Base-by-base conservation (phyloP, 2,329 filamentous ascomycete genomes). In the Penicillium digitatum region DNA sequence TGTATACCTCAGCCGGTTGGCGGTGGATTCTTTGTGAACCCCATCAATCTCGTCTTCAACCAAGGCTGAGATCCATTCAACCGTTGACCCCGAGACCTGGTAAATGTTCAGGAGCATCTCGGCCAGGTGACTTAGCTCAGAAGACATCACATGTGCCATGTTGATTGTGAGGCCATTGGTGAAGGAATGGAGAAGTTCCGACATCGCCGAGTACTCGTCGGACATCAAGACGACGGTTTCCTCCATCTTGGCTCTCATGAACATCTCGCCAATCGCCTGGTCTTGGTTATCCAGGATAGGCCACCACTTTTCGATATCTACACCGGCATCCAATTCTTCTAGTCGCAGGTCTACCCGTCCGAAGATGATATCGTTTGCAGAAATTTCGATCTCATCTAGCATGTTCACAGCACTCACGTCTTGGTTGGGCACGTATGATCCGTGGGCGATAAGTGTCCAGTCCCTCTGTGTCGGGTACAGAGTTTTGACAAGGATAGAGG, bases 41-140 rank as follows among this genome's bases (percentile, higher is more conserved):
- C 93, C 93, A 67, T 97, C 94, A 54, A 99, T 97, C 72, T 99
- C 94, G 68, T 97, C 93, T 72, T 99, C 94, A 0, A 96, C 89
- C 38, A 99, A 78, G 2, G 90, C 87, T 79, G 90, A 94, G 22
- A 99, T 81, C 94, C 94, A 99, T 56, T 96, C 90, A 40, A 82
- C 82, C 2, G 89, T 88, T 35, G 84, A 84, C 0, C 90, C 90
- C 2, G 91, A 93, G 3, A 95, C 92, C 69, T 99, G 94, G 66
- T 93, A 99, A 49, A 99, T 95, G 69, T 97, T 95, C 60, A 97
- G 77, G 35, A 97, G 84, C 27, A 88, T 86, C 68, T 96, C 92
- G 2, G 91, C 89, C 9, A 97, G 73, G n/a, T 84, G 82, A 50
- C 88, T 87, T 32, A 96, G 78, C 66, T 90, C 88, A 2, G 85